These are phyloP conservation scores for Hypoxylon lienhwacheense DNA, from an alignment of 495 filamentous ascomycete species.

Conservation along the genomic window DNA sequence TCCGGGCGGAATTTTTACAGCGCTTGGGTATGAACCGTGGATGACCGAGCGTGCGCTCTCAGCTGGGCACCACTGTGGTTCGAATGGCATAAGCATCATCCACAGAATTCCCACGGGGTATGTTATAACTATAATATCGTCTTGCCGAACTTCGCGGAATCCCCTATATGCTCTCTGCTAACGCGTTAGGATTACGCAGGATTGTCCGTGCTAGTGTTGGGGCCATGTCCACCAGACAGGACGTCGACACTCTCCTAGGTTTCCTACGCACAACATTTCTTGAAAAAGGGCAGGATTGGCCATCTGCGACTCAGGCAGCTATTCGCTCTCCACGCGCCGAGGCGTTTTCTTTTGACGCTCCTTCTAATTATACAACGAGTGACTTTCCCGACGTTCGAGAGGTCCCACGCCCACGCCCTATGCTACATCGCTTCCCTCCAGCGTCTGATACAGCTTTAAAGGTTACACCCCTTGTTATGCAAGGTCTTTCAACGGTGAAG, in stretches of 20 bases:
- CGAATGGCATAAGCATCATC: constrained; percentile 52
- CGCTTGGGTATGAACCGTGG: constrained; percentile 54
- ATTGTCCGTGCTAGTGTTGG: constrained; percentile 69
- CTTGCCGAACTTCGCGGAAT: constrained; percentile 12
- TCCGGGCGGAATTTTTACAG: constrained; percentile 49
- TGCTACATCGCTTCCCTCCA: constrained; percentile 21
- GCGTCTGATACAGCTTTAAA: constrained; percentile 29
- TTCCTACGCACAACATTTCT: constrained; percentile 60
- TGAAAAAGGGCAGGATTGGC: constrained; percentile 28
- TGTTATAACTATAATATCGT: constrained; percentile 36
- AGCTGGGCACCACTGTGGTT: constrained; percentile 64
- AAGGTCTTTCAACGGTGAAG: constrained; percentile 27
- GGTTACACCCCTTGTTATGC: constrained; percentile 26
- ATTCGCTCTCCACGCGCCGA: constrained; percentile 20
- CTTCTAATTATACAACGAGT: constrained; percentile 25
- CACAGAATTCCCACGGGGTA: constrained; percentile 58
- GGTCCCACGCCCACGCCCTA: constrained; percentile 29
- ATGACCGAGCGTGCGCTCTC: constrained; percentile 64
- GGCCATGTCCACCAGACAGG: constrained; percentile 66
- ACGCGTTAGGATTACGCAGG: constrained; percentile 34
- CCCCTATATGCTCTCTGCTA: constrained; percentile 7
- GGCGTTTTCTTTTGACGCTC: constrained; percentile 23
- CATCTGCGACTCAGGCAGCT: constrained; percentile 8
- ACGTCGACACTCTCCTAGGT: constrained; percentile 60
- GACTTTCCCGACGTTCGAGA: constrained; percentile 31